Evolutionary conservation across 495 filamentous ascomycete species (phyloP).

Genomic region (Xylaria intraflava): DNA sequence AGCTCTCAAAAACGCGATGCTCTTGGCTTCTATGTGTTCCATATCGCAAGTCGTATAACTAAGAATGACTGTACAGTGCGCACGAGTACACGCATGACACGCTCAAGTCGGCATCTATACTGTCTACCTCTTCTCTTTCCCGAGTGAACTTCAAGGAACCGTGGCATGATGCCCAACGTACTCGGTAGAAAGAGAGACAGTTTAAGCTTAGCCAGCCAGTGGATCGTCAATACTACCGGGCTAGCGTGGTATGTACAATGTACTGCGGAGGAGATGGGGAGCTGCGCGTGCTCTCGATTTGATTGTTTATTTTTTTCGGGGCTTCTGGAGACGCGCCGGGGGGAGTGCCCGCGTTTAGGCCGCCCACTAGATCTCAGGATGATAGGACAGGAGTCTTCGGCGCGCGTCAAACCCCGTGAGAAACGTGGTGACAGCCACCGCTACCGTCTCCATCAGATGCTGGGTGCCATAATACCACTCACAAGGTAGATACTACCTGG

Average conservation of each 20-base stretch:
- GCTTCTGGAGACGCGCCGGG: slow-evolving; percentile 16
- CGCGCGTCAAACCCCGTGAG: slow-evolving; percentile 15
- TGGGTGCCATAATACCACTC: not conserved
- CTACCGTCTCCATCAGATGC: not conserved
- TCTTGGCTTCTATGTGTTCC: too few relatives aligned
- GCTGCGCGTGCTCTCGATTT: slow-evolving; percentile 15
- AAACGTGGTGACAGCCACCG: slow-evolving; percentile 4
- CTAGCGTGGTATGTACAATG: not conserved
- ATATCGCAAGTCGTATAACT: too few relatives aligned
- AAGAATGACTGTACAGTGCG: not conserved
- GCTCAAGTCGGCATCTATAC: too few relatives aligned
- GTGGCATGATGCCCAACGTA: too few relatives aligned
- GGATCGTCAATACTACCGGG: too few relatives aligned
- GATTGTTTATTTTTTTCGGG: slow-evolving; percentile 25
- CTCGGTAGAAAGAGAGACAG: too few relatives aligned
- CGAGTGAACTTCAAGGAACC: too few relatives aligned
- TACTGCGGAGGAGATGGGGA: too few relatives aligned
- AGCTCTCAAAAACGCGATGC: slow-evolving; percentile 5
- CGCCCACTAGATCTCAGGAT: slow-evolving; percentile 12
- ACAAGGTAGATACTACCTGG: too few relatives aligned
- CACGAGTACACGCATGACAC: not conserved
- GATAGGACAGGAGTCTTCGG: slow-evolving; percentile 16
- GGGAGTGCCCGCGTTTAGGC: slow-evolving; percentile 21
- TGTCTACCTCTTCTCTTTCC: too few relatives aligned
- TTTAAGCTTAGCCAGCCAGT: too few relatives aligned